A percentile compares a stretch with the other conserved stretches of the same genome.
phyloP scores from a whole-genome alignment of 2,329 filamentous ascomycete species.

The Aspergillus jensenii region DNA sequence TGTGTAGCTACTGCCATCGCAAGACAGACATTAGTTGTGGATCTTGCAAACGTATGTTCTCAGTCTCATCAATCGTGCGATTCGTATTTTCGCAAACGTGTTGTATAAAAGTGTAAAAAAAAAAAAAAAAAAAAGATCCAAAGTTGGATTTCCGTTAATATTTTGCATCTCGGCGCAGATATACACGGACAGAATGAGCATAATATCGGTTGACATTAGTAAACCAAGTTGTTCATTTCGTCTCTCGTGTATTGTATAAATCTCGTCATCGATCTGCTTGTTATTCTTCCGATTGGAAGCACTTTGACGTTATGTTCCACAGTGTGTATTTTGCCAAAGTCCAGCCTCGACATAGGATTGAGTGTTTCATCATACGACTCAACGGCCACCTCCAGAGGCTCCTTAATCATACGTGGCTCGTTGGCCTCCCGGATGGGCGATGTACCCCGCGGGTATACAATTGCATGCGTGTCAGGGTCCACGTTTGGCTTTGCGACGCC shows the following conservation, averaged over 20 bases:
- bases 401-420: conserved; percentile 37
- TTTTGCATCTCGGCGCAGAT: too few relatives aligned
- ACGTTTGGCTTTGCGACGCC: conserved; percentile 40
- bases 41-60: background rate
- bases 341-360: conserved; percentile 37
- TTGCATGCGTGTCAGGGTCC: conserved; percentile 35
- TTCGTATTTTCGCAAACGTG: too few relatives aligned
- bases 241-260: conserved; percentile 21
- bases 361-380: conserved; percentile 23
- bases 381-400: conserved; percentile 36
- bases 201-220: background rate
- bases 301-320: conserved; percentile 47
- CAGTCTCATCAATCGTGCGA: too few relatives aligned
- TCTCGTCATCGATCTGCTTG: conserved; percentile 22
- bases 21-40: background rate
- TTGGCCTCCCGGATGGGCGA: conserved; percentile 12
- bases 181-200: too few relatives aligned
- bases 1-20: background rate
- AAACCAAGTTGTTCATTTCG: conserved; percentile 2
- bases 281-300: conserved; percentile 39
- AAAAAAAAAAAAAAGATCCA: too few relatives aligned
- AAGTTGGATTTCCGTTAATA: too few relatives aligned
- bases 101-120: too few relatives aligned
- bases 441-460: conserved; percentile 33
- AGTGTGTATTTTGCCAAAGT: conserved; percentile 43